A percentile compares a stretch with the other conserved stretches of the same genome.
Conservation (phyloP, 371 early-diverging fungal species). For the Sporodiniella umbellata region DNA sequence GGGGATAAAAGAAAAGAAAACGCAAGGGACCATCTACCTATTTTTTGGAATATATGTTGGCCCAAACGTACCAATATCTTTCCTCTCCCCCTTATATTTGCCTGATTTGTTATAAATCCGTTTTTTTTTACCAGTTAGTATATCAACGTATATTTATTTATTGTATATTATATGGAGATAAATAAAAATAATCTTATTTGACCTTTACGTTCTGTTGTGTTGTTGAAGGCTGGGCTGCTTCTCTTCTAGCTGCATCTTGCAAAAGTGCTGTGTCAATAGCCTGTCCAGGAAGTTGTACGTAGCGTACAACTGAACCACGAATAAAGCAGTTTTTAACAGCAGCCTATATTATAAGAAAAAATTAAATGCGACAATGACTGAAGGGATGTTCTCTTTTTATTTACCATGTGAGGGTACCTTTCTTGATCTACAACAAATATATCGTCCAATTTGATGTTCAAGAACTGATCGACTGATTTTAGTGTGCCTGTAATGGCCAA, state of each 20-base stretch:
- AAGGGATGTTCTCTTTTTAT: no score
- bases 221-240: slow-evolving; percentile 67
- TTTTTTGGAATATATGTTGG: no score
- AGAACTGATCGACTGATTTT: slow-evolving; percentile 97
- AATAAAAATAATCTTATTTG: slow-evolving; percentile 40
- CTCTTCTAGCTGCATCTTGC: slow-evolving; percentile 94
- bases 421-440: slow-evolving; percentile 85
- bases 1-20: no score
- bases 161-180: no score
- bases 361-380: no score
- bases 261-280: slow-evolving; percentile 92
- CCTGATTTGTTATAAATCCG: no score
- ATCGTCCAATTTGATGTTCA: slow-evolving; percentile 96
- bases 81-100: no score
- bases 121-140: no score
- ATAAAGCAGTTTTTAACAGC: slow-evolving; percentile 97
- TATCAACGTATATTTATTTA: no score
- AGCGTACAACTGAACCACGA: slow-evolving; percentile 97
- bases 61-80: no score
- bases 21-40: no score
- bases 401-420: slow-evolving; percentile 97
- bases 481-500: slow-evolving; percentile 89
- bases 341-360: slow-evolving; percentile 46
- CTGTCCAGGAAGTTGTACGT: slow-evolving; percentile 87
- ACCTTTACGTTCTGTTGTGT: slow-evolving; percentile 53